A percentile compares a stretch with the other conserved stretches of the same genome.
Evolutionary conservation across 257 asterid species (phyloP).

Genomic region (Przewalskia tangutica): DNA sequence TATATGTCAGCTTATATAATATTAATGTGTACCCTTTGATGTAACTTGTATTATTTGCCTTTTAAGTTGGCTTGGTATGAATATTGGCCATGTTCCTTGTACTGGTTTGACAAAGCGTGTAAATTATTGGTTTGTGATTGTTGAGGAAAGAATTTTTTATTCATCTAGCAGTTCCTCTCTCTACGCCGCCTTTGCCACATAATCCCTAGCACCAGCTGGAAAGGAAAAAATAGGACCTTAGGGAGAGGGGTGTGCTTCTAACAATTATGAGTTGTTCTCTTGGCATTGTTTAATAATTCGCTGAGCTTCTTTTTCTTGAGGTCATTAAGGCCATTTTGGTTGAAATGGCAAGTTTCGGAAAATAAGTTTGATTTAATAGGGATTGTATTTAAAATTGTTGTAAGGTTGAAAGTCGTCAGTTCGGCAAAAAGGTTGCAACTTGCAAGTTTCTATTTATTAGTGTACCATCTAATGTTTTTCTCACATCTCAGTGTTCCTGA

Average conservation of each 20-base stretch:
- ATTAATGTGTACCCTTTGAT: not conserved
- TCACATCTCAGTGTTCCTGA: not conserved
- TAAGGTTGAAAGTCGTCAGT: not conserved
- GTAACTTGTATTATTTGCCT: conserved; percentile 3
- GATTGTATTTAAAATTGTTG: no score
- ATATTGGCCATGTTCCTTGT: conserved; percentile 4
- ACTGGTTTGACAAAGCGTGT: conserved; percentile 1
- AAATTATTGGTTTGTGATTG: not conserved
- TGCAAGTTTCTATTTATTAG: no score
- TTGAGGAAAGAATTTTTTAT: not conserved
- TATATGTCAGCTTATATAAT: not conserved
- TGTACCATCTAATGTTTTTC: no score
- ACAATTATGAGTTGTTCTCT: not conserved
- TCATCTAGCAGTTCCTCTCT: not conserved
- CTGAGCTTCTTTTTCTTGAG: not conserved
- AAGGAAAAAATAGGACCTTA: not conserved
- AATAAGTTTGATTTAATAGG: not conserved
- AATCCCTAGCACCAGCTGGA: not conserved
- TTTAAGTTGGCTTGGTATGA: conserved; percentile 1
- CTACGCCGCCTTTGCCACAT: not conserved
- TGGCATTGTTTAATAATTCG: not conserved
- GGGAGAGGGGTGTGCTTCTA: not conserved
- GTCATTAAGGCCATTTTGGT: not conserved
- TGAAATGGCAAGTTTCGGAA: not conserved
- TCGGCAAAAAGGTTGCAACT: not conserved